These are phyloP conservation scores for Mycena floridula DNA, from an alignment of 768 basidiomycete genomes.

Conservation along the genomic window DNA sequence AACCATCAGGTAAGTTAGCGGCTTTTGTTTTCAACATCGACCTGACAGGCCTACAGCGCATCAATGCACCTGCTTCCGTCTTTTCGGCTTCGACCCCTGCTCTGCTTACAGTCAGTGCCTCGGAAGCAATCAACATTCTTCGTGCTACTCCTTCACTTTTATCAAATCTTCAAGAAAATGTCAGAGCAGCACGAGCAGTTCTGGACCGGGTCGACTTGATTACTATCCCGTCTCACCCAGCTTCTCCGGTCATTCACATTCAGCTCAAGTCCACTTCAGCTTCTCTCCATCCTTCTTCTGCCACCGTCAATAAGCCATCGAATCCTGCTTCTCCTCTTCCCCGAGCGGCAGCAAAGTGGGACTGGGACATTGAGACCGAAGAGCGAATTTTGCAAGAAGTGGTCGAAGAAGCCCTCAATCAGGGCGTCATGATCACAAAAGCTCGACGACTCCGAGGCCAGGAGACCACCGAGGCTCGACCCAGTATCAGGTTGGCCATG, in stretches of 20 bases:
- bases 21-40: neutral
- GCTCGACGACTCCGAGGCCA: constrained; percentile 79
- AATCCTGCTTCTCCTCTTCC: constrained; percentile 43
- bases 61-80: constrained; percentile 93
- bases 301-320: constrained; percentile 32
- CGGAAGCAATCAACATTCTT: constrained; percentile 79
- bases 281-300: constrained; percentile 17
- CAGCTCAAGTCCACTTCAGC: constrained; percentile 38
- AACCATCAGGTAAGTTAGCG: constrained; percentile 68
- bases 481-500: constrained; percentile 81
- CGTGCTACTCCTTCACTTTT: constrained; percentile 72
- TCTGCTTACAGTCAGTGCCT: constrained; percentile 81
- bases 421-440: constrained; percentile 82
- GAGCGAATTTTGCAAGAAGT: constrained; percentile 85
- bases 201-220: constrained; percentile 81
- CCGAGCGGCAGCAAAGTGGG: constrained; percentile 39
- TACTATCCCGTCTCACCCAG: constrained; percentile 77
- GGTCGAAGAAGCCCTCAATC: constrained; percentile 77
- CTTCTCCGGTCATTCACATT: constrained; percentile 87
- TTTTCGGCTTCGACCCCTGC: constrained; percentile 95
- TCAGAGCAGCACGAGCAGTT: constrained; percentile 67
- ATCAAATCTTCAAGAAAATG: constrained; percentile 72
- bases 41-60: constrained; percentile 48
- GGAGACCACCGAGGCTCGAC: constrained; percentile 75
- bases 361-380: constrained; percentile 61